Base-by-base conservation (phyloP, 2,329 filamentous ascomycete species). In the Epichloe gansuensis region DNA sequence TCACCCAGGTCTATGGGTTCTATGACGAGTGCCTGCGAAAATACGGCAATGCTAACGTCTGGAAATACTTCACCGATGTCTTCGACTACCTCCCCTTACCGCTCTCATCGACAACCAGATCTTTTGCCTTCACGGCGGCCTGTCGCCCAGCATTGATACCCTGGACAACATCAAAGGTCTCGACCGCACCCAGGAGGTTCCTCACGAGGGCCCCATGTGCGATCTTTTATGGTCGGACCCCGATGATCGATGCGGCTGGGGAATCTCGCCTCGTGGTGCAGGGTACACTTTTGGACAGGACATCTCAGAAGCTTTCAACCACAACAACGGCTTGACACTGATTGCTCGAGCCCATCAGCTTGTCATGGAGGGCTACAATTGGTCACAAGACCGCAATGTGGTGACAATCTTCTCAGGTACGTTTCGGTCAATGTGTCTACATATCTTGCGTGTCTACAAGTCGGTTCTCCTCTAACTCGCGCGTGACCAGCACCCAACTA, bases 291-390 rank as follows among this genome's bases (percentile, higher is more conserved):
- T 95, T 65, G 90, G 88, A 55, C 91, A 96, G 73, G 91, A 97
- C 68, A 97, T 97, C 63, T 95, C 89, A 38, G 91, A 98, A 74
- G 91, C 91, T 1, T 98, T 98, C 76, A 97, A 97, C 72, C 91
- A 97, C 69, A 97, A 97, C 78, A 98, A 98, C 65, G 91, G 91
- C 53, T 75, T 98, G 71, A 97, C 91, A 52, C 77, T 97, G 57
- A 94, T 98, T 66, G 93, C 93, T 55, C 81, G 93, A 71, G 93
- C 93, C 52, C 93, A 98, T 77, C 93, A 98, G 75, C 76, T 98
- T 68, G 93, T 98, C 56, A 98, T 97, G 91, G 93, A 98, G 71
- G 93, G 93, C 48, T 98, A 97, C 73, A 98, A 97, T 70, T 98
- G 93, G 93, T 96, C 91, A 59, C 93, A 97, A 71, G 93, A 97